Conservation (phyloP, 352 stramenopile genomes). For the Blastocystis hominis region DNA sequence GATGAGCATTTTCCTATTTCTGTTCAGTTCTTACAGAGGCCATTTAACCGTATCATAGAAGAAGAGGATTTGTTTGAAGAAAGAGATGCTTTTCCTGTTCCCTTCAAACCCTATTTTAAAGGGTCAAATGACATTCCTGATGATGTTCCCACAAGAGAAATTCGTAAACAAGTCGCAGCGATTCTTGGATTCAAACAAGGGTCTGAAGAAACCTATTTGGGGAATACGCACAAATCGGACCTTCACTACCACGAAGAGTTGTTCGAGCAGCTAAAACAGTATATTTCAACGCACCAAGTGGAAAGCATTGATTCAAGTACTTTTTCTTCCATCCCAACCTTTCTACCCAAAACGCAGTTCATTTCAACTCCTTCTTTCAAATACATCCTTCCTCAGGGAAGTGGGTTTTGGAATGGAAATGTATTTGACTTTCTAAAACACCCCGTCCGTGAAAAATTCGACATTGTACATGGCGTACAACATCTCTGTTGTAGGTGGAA, state of each 20-base stretch:
- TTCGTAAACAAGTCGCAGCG: background rate
- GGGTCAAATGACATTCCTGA: background rate
- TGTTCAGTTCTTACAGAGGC: background rate
- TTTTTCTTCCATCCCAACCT: background rate
- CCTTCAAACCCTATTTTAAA: constrained; percentile 39
- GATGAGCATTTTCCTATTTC: background rate
- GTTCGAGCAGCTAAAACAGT: background rate
- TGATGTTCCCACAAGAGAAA: background rate
- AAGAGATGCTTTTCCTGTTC: background rate
- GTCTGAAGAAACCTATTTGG: background rate
- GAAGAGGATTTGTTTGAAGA: background rate
- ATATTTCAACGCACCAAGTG: background rate
- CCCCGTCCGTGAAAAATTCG: background rate
- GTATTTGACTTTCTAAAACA: constrained; percentile 22
- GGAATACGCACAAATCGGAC: background rate
- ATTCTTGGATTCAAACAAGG: background rate
- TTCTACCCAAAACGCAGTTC: background rate
- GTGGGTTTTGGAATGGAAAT: constrained; percentile 7
- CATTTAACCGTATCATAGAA: background rate
- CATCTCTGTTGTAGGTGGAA: background rate
- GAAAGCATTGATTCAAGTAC: background rate
- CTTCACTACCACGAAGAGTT: background rate
- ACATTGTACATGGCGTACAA: background rate
- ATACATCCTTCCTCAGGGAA: background rate
- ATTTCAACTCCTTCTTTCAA: background rate